Evolutionary conservation across 2,329 filamentous ascomycete genomes (phyloP), one percentile per base, ranked within the genome.

Genomic region (Fusarium sp.): DNA sequence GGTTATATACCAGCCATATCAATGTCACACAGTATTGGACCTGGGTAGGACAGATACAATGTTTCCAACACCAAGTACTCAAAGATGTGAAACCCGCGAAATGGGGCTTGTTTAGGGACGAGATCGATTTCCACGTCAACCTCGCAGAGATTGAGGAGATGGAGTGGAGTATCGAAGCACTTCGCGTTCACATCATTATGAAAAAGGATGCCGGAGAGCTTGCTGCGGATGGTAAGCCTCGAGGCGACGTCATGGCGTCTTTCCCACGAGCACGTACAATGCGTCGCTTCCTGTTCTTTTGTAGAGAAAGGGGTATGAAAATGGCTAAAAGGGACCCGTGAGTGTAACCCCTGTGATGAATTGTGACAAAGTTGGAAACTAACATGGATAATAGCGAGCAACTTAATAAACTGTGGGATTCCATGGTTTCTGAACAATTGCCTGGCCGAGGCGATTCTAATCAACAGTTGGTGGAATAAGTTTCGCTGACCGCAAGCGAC

Each of bases 21-120:
- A 74, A 81, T 17, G 84, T 87, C 9, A 88, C 86, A 17, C 87
- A 89, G 75, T 89, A 89, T 78, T 88, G 86, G 86, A 86, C 86
- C 54, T 89, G 84, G 84, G 73, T 84, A 7, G 80, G 80, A 13
- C 76, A 82, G 35, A 74, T 76, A 11, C 80, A 75, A 22, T 73
- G 81, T 18, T 86, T 89, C 58, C 85, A 89, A 79, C 87, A 89
- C 70, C 87, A 88, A 73, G 84, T 89, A 3, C 81, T 89, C 8
- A 83, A 83, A 47, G 82, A 85, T 20, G 80, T 82, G 7, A 62
- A 80, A 22, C 84, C 84, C 18, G 81, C 82, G 5, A 77, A 76
- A 2, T 89, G 87, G 87, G 85, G 83, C 10, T 79, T 84, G 15
- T 87, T 87, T 72, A 82, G 84, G 65, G 82, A 86, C 31, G 84